Base-by-base conservation (phyloP, 116 monocot species). In the Dioscorea cayenensis region DNA sequence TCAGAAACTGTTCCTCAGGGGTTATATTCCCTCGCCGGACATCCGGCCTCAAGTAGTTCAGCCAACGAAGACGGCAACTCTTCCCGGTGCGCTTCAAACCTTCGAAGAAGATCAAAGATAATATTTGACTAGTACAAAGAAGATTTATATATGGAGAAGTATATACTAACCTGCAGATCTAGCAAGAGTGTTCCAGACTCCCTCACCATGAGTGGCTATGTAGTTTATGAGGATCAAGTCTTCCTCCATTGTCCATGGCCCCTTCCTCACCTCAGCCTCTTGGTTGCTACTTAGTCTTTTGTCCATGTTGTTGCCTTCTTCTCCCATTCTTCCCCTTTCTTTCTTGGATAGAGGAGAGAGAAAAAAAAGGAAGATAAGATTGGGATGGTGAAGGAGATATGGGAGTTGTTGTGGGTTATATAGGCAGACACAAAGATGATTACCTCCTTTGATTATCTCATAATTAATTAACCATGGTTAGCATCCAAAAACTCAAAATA, bases 161-260 rank as follows among this genome's bases (percentile, higher is more conserved):
- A n/a, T n/a, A n/a, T n/a, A 22, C 8, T 28, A 19, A 95, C 95
- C 95, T 65, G 95, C 95, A 7, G 90, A 86, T n/a, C 85, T 81
- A 16, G 95, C 95, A 10, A 92, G 78, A 5, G 79, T 92, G 76
- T 95, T 95, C 95, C 92, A 95, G 4, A 87, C 95, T 7, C 92
- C 95, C 50, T 92, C 92, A 1, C 95, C 95, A 67, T 95, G 84
- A 74, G 77, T 87, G 11, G 90, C 76, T 51, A 95, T 95, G 83
- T 92, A 87, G 85, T 92, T 95, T 10, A 87, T 76, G 38, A 95
- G 90, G 64, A 92, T 87, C 64, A 89, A 76, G 63, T 95, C 95
- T 65, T 95, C 95, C 74, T 95, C 95, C 87, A 95, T 82, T 5
- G 95, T 95, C 95, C 95, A 95, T 65, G 95, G 95, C 19, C 95